Evolutionary conservation across 129 eudicot genomes (phyloP), one percentile per base, ranked within the genome.

Genomic region (Pittosporum tobira): DNA sequence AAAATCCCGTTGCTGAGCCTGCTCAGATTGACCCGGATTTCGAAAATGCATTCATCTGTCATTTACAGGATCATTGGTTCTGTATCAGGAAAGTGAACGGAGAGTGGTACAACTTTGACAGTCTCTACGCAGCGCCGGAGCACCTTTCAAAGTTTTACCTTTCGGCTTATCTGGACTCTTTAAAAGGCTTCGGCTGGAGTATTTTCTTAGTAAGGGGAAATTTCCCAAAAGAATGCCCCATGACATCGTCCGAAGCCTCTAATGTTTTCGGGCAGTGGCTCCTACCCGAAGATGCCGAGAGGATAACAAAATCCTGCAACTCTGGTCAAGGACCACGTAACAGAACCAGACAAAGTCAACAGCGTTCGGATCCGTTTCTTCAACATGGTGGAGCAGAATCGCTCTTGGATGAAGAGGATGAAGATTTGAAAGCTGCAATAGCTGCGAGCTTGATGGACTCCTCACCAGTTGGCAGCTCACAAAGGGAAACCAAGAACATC

Each of bases 41-140:
- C 18, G 96, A 93, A 67, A 87, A 79, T 44, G 99, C 96, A 6
- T 93, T 93, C 57, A 87, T 93, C 13, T 93, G 99, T 59, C 94
- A 93, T 67, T 64, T 93, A 51, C 91, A 93, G 58, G 94, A 93
- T 76, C 99, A 93, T 55, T 93, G 99, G 99, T 93, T 93, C 67
- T 93, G 96, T 69, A 83, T 93, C 55, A 70, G 99, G 64, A 87
- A 93, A 68, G 96, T 93, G 28, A 84, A 87, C 26, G 99, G 96
- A 4, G 98, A 91, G 65, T 91, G 98, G 98, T 91, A 86, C 84
- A 91, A 91, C 70, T 91, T 91, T 45, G 94, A 91, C 80, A 86
- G 96, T 61, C 79, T 91, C 16, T 83, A 86, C 38, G 83, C 95
- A 9, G 98, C 96, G 23, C 98, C 98, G 0, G 81, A 91, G 79